Percentiles rank a stretch among this genome's conserved stretches.
phyloP scores from a whole-genome alignment of 2,329 filamentous ascomycete genomes.

The Penicillium crustosum region DNA sequence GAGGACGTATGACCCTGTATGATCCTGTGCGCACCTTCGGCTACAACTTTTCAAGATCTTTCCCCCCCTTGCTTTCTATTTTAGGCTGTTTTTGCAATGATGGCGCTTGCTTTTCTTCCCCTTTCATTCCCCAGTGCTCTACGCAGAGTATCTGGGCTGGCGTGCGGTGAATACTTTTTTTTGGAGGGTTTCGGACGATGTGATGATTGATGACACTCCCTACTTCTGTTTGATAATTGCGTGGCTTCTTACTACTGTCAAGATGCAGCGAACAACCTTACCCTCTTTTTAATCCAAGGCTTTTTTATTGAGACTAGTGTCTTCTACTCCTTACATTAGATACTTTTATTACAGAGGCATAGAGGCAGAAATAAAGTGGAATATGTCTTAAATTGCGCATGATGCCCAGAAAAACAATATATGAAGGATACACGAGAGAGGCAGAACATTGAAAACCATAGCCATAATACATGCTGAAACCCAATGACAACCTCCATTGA shows the following conservation, averaged over 20 bases:
- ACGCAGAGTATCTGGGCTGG: neutral
- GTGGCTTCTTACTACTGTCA: neutral
- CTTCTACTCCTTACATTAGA: slow-evolving; percentile 9
- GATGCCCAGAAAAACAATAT: neutral
- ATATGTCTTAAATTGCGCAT: neutral
- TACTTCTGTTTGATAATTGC: slow-evolving; percentile 2
- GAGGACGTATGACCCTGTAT: slow-evolving; percentile 30
- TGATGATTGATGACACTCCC: slow-evolving; percentile 23
- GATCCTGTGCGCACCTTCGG: slow-evolving; percentile 1
- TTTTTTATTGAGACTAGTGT: neutral
- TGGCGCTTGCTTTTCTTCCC: neutral
- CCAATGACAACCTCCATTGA: slow-evolving; percentile 2
- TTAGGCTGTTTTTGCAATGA: neutral
- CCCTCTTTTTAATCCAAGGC: neutral
- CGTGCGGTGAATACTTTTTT: neutral
- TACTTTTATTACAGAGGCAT: neutral
- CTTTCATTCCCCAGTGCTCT: neutral
- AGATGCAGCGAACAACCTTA: neutral
- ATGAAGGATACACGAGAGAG: neutral
- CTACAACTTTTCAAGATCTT: neutral
- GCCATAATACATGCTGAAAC: neutral
- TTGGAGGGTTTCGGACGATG: slow-evolving; percentile 11
- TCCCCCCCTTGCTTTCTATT: neutral
- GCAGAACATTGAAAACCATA: neutral
- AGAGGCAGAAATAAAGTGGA: neutral